These are phyloP conservation scores for Cercospora brassicicola DNA, from an alignment of 2,329 filamentous ascomycete genomes.

Conservation along the genomic window DNA sequence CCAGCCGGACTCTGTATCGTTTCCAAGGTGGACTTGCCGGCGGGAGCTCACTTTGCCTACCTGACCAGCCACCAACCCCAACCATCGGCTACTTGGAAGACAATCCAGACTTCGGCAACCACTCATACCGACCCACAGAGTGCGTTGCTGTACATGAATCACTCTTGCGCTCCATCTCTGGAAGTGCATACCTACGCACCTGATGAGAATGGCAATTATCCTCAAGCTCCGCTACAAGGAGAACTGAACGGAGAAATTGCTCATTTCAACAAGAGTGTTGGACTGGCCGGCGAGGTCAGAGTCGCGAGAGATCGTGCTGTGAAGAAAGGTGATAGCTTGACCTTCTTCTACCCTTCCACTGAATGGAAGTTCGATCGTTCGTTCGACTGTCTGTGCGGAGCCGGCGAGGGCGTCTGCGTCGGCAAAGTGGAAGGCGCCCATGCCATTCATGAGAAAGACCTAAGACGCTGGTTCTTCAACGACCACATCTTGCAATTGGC, in stretches of 20 bases:
- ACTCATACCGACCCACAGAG: conserved; percentile 59
- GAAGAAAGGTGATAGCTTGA: conserved; percentile 45
- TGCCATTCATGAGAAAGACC: conserved; percentile 34
- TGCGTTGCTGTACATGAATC: conserved; percentile 59
- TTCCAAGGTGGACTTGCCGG: conserved; percentile 53
- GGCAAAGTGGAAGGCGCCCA: conserved; percentile 46
- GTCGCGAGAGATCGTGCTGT: conserved; percentile 41
- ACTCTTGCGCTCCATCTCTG: conserved; percentile 53
- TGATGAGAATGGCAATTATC: conserved; percentile 31
- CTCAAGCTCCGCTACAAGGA: conserved; percentile 25
- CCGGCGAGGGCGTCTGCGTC: conserved; percentile 39
- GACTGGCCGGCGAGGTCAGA: conserved; percentile 28
- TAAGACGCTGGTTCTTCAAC: conserved; percentile 41
- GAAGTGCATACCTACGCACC: conserved; percentile 53
- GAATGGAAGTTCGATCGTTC: conserved; percentile 53
- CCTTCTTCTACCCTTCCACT: conserved; percentile 53
- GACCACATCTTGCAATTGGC: conserved; percentile 42
- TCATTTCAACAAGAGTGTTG: conserved; percentile 15
- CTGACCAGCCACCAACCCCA: conserved; percentile 51
- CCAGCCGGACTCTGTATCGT: conserved; percentile 47
- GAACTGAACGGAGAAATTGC: conserved; percentile 22
- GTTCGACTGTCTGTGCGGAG: conserved; percentile 49
- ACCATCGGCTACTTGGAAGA: conserved; percentile 49
- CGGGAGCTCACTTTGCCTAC: conserved; percentile 52
- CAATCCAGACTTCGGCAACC: conserved; percentile 52